Evolutionary conservation across 192 early-diverging fungal species (phyloP).

Genomic region (Martensiomyces pterosporus): DNA sequence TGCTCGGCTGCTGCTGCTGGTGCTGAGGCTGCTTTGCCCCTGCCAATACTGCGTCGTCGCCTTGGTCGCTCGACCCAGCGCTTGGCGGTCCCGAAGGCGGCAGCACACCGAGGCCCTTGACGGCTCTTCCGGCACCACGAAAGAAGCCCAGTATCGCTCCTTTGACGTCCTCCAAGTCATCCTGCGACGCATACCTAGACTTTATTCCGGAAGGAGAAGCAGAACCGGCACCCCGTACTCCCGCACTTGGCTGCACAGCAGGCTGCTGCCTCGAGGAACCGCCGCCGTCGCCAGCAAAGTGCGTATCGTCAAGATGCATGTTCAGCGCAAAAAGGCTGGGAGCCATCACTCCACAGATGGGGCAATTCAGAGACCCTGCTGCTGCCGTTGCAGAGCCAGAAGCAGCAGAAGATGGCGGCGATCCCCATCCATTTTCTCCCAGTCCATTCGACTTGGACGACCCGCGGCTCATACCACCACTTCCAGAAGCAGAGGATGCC

Average conservation of each 20-base stretch:
- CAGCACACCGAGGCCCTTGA: constrained; percentile 18
- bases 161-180: constrained; percentile 31
- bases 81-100: not conserved
- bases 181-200: constrained; percentile 24
- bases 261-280: too few relatives aligned
- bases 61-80: not conserved
- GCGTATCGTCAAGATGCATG: constrained; percentile 44
- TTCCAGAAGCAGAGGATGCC: too few relatives aligned
- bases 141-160: constrained; percentile 45
- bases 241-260: constrained; percentile 3
- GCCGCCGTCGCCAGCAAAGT: constrained; percentile 16
- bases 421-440: too few relatives aligned
- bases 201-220: not conserved
- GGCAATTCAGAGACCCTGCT: constrained; percentile 23
- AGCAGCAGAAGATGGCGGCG: too few relatives aligned
- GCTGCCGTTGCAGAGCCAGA: constrained; percentile 9
- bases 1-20: not conserved
- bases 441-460: too few relatives aligned
- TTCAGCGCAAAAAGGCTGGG: constrained; percentile 42
- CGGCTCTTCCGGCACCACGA: constrained; percentile 23
- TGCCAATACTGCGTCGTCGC: not conserved
- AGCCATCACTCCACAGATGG: constrained; percentile 48
- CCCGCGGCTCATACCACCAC: too few relatives aligned
- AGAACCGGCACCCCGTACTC: not conserved
- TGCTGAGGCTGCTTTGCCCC: too few relatives aligned